Evolutionary conservation across 768 basidiomycete genomes (phyloP).

Genomic region (Chalciporus piperatus): DNA sequence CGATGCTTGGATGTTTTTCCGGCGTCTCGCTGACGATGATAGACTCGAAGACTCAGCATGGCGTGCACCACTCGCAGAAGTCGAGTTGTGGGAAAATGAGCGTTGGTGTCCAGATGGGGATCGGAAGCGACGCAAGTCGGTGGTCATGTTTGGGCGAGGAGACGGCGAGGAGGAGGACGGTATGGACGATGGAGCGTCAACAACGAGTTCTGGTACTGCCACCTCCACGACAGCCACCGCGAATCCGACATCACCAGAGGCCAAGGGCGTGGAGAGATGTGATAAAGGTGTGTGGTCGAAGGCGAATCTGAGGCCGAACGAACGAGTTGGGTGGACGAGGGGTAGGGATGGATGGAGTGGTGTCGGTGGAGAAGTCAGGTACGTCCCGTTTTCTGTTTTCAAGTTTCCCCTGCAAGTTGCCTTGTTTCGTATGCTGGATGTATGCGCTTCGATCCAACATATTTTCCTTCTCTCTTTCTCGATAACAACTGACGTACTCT

Average conservation of each 20-base stretch:
- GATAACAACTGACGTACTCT: not conserved
- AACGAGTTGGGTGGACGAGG: constrained; percentile 67
- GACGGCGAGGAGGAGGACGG: constrained; percentile 12
- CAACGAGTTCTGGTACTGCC: not conserved
- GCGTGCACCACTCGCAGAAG: constrained; percentile 60
- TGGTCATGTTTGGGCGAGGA: not conserved
- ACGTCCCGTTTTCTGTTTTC: constrained; percentile 5
- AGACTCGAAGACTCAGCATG: constrained; percentile 61
- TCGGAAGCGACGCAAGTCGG: constrained; percentile 3
- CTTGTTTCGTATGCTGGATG: too few species aligned
- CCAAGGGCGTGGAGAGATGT: not conserved
- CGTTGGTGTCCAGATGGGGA: constrained; percentile 40
- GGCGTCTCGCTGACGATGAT: constrained; percentile 58
- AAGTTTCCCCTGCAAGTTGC: too few species aligned
- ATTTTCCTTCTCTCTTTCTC: too few species aligned
- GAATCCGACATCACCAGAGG: not conserved
- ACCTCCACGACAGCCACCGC: not conserved
- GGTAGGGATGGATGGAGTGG: constrained; percentile 71
- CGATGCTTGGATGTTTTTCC: constrained; percentile 32
- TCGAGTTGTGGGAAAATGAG: constrained; percentile 83
- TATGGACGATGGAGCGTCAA: constrained; percentile 6
- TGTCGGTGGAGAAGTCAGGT: constrained; percentile 64
- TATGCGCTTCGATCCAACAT: too few species aligned
- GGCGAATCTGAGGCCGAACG: constrained; percentile 35
- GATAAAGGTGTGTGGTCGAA: constrained; percentile 36